These are phyloP conservation scores for Vachellia pachyceras DNA, from an alignment of 306 rosid genomes.

Conservation along the genomic window DNA sequence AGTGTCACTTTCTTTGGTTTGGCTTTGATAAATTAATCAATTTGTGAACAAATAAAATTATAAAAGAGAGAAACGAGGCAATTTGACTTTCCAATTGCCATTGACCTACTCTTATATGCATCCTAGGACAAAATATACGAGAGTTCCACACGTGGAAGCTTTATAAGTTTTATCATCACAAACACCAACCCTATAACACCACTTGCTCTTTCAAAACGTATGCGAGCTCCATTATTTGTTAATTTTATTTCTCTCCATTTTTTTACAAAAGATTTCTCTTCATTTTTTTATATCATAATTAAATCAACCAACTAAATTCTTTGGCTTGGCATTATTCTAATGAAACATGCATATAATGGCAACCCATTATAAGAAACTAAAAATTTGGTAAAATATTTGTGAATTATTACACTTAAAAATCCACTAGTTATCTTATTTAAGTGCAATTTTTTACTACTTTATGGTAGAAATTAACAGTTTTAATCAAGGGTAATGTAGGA, in stretches of 20 bases:
- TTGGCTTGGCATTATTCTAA: not conserved
- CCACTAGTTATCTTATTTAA: too few species aligned
- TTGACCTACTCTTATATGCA: not conserved
- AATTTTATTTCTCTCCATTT: not conserved
- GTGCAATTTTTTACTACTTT: not conserved
- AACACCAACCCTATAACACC: not conserved
- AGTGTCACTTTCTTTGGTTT: not conserved
- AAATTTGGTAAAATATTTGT: too few species aligned
- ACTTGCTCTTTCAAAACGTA: not conserved
- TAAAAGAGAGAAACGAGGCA: not conserved
- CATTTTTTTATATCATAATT: not conserved
- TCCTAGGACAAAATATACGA: not conserved
- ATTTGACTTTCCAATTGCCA: not conserved
- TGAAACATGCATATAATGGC: not conserved
- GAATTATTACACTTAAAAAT: too few species aligned
- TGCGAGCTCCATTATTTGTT: not conserved
- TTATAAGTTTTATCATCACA: not conserved
- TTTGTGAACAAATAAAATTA: not conserved
- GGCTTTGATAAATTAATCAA: not conserved
- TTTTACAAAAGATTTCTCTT: too few species aligned
- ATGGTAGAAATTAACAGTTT: not conserved
- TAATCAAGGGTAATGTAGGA: not conserved
- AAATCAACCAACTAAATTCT: not conserved
- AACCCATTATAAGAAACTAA: too few species aligned
- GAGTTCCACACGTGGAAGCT: constrained; percentile 3